Conservation (phyloP, 768 basidiomycete genomes). For the Rhizopogon sp. region DNA sequence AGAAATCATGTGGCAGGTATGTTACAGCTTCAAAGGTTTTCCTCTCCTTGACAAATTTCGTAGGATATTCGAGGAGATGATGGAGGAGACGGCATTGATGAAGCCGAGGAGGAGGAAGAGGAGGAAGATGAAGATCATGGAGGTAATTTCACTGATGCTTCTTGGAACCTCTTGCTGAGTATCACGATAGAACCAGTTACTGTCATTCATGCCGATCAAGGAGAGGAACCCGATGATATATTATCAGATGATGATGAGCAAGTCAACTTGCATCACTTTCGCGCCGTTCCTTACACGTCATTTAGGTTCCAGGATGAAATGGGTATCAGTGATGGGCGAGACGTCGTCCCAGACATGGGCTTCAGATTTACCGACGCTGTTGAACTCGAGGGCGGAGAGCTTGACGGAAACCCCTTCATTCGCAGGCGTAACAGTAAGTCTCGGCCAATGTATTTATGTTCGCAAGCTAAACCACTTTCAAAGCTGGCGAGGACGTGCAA, state of each 20-base stretch:
- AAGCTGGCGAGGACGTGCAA: constrained; percentile 51
- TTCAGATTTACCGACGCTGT: constrained; percentile 54
- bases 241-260: constrained; percentile 67
- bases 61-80: constrained; percentile 51
- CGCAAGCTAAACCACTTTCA: constrained; percentile 1
- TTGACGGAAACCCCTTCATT: constrained; percentile 38
- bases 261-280: constrained; percentile 11
- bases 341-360: constrained; percentile 38
- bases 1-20: constrained; percentile 57
- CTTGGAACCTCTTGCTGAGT: background rate
- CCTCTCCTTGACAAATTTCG: background rate
- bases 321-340: constrained; percentile 31
- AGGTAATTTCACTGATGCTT: constrained; percentile 9
- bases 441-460: background rate
- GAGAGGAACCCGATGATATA: constrained; percentile 58
- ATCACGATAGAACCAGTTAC: constrained; percentile 42
- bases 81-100: constrained; percentile 33
- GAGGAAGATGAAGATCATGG: constrained; percentile 51
- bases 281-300: constrained; percentile 11
- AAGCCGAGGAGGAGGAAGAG: constrained; percentile 48
- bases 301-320: constrained; percentile 37
- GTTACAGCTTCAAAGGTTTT: constrained; percentile 7
- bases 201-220: constrained; percentile 58
- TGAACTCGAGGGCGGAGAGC: constrained; percentile 38
- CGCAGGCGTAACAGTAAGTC: constrained; percentile 38